Conservation (phyloP, 768 basidiomycete genomes). For the Mycena latifolia region DNA sequence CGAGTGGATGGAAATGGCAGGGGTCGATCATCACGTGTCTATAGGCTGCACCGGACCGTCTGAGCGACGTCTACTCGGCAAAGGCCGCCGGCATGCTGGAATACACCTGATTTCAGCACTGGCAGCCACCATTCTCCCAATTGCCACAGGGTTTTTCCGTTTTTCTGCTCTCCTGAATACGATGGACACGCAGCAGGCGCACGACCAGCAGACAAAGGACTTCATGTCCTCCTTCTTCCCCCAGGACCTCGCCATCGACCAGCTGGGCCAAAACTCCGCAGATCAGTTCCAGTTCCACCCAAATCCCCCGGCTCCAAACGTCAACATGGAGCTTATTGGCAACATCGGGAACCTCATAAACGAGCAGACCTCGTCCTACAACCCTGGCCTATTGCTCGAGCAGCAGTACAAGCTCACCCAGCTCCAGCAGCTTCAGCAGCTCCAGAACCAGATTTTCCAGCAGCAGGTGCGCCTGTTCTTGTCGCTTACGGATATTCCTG, state of each 20-base stretch:
- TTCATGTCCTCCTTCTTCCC: slow-evolving; percentile 50
- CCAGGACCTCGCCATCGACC: slow-evolving; percentile 39
- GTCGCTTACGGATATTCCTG: neutral
- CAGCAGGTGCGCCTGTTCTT: slow-evolving; percentile 74
- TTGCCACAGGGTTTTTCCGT: neutral
- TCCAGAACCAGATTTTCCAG: slow-evolving; percentile 89
- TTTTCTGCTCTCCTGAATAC: neutral
- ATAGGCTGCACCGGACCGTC: too few species aligned
- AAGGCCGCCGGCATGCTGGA: too few species aligned
- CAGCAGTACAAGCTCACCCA: slow-evolving; percentile 85
- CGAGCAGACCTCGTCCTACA: slow-evolving; percentile 35
- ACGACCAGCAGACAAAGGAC: slow-evolving; percentile 47
- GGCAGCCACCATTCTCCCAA: neutral
- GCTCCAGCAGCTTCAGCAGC: slow-evolving; percentile 81
- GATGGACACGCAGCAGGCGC: slow-evolving; percentile 41
- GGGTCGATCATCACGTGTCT: too few species aligned
- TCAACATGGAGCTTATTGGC: slow-evolving; percentile 28
- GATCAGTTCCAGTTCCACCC: slow-evolving; percentile 38
- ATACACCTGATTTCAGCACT: too few species aligned
- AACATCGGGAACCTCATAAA: slow-evolving; percentile 31
- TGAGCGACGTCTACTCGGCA: too few species aligned
- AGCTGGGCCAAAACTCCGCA: slow-evolving; percentile 41
- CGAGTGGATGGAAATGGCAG: too few species aligned
- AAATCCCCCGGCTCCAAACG: slow-evolving; percentile 27
- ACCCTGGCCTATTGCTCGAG: slow-evolving; percentile 70